Percentiles rank a stretch among this genome's conserved stretches.
These are phyloP conservation scores for Dianthus caryophyllus DNA, from an alignment of 148 eudicot species.

Conservation along the genomic window DNA sequence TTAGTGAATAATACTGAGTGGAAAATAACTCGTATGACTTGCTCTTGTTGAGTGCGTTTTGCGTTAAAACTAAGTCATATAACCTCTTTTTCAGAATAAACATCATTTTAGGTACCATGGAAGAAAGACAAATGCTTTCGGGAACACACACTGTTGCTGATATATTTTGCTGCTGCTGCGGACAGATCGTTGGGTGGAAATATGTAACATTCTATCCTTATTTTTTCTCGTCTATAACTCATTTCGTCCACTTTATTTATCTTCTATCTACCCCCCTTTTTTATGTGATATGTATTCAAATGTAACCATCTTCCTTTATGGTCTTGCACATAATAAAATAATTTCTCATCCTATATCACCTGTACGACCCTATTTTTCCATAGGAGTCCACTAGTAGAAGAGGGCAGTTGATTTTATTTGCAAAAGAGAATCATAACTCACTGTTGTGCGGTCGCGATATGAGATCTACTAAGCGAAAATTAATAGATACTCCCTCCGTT, in stretches of 20 bases:
- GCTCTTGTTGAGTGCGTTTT: neutral
- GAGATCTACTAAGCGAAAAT: too few relatives aligned
- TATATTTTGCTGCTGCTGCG: conserved; percentile 80
- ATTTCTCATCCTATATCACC: too few relatives aligned
- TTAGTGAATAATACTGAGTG: neutral
- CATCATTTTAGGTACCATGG: conserved; percentile 49
- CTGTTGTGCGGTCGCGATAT: too few relatives aligned
- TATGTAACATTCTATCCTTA: conserved; percentile 46
- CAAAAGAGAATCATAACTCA: too few relatives aligned
- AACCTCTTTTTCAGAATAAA: conserved; percentile 45
- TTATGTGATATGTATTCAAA: neutral
- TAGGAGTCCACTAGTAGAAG: too few relatives aligned
- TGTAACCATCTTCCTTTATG: too few relatives aligned
- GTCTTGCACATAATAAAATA: too few relatives aligned
- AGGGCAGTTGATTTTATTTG: too few relatives aligned
- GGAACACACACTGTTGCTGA: conserved; percentile 86
- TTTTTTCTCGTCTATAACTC: neutral
- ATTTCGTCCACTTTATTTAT: neutral
- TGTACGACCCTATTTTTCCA: too few relatives aligned
- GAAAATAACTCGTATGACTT: neutral
- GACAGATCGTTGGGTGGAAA: conserved; percentile 93
- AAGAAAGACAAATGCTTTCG: conserved; percentile 74
- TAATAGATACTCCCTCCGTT: too few relatives aligned
- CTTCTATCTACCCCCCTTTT: neutral
- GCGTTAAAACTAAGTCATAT: neutral